A percentile compares a stretch with the other conserved stretches of the same genome.
phyloP scores from a whole-genome alignment of 1,139 yeast species.

The Pichia sp. region DNA sequence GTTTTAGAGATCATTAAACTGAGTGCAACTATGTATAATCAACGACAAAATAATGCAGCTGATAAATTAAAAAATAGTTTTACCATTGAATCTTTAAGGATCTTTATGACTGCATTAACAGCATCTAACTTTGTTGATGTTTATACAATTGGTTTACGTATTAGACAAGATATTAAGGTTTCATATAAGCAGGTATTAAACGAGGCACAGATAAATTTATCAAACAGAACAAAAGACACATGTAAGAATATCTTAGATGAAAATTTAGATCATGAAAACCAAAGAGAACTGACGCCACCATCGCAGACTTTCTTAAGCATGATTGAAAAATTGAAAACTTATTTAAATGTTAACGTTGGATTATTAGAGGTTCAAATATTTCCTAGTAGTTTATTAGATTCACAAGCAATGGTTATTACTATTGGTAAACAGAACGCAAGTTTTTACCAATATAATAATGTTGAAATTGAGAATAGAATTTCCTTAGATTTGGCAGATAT shows the following conservation, averaged over 20 bases:
- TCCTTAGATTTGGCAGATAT: conserved; percentile 54
- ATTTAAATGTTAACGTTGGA: conserved; percentile 55
- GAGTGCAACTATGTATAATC: conserved; percentile 60
- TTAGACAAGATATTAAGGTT: conserved; percentile 63
- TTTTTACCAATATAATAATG: conserved; percentile 52
- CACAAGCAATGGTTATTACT: conserved; percentile 62
- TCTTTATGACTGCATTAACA: conserved; percentile 74
- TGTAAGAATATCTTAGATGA: background rate
- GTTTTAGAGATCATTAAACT: conserved; percentile 48
- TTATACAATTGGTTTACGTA: conserved; percentile 60
- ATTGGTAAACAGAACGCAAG: conserved; percentile 55
- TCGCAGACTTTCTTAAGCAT: conserved; percentile 23
- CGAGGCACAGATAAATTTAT: conserved; percentile 36
- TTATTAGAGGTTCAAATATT: conserved; percentile 55
- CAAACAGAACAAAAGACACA: background rate
- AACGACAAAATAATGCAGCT: conserved; percentile 44
- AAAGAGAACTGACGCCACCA: conserved; percentile 21
- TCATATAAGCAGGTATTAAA: conserved; percentile 69
- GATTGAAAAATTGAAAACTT: conserved; percentile 43
- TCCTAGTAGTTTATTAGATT: conserved; percentile 70
- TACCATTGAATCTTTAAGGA: conserved; percentile 48
- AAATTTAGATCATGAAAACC: background rate
- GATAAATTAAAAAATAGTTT: conserved; percentile 60
- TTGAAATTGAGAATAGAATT: conserved; percentile 40
- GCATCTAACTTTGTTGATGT: conserved; percentile 80